Conservation (phyloP, 495 filamentous ascomycete genomes). For the Parathielavia appendiculata region DNA sequence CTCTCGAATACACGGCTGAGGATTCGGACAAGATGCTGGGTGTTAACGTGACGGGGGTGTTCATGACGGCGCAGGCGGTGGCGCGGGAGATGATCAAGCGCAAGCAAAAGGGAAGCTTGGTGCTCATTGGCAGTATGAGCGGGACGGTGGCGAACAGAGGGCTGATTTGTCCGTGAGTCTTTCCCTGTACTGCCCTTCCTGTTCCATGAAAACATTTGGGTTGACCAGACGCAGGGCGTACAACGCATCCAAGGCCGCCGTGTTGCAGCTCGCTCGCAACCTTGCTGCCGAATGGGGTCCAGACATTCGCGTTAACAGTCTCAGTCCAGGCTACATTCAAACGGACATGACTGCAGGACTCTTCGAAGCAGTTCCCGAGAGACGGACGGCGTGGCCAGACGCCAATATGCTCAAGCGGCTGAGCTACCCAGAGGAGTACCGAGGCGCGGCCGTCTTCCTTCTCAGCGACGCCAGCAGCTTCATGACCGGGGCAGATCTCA, state of each 20-base stretch:
- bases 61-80: constrained; percentile 73
- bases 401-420: constrained; percentile 86
- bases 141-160: constrained; percentile 70
- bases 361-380: constrained; percentile 70
- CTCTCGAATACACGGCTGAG: constrained; percentile 61
- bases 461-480: constrained; percentile 81
- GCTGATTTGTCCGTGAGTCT: constrained; percentile 43
- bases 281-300: constrained; percentile 84
- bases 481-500: constrained; percentile 76
- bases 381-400: constrained; percentile 69
- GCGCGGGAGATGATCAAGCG: constrained; percentile 68
- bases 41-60: constrained; percentile 70
- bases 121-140: constrained; percentile 75
- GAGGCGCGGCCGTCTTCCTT: constrained; percentile 75
- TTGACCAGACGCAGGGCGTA: constrained; percentile 57
- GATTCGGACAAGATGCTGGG: constrained; percentile 61
- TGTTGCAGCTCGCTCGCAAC: constrained; percentile 78
- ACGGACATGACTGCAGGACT: constrained; percentile 84
- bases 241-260: constrained; percentile 85
- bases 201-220: not conserved
- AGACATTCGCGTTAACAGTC: constrained; percentile 90
- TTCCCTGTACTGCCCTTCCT: not conserved
- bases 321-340: constrained; percentile 92
- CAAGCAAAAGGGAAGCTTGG: constrained; percentile 56
- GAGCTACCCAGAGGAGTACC: constrained; percentile 75